phyloP scores from a whole-genome alignment of 148 eudicot genomes.

The Nyssa sinensis region DNA sequence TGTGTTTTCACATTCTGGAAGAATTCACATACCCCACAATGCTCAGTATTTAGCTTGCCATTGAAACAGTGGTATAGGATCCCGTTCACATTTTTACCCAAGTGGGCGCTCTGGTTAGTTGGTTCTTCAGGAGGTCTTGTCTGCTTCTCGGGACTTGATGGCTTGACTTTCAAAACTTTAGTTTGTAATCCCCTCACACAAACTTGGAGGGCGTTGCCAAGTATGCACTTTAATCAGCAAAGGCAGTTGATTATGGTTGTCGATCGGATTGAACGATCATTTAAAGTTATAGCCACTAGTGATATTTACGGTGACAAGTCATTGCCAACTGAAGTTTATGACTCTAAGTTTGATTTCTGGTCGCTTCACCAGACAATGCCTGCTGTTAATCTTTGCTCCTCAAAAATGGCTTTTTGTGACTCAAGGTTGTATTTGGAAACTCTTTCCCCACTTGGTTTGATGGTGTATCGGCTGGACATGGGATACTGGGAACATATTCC shows the following conservation, averaged over 20 bases:
- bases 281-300: constrained; percentile 85
- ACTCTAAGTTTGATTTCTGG: constrained; percentile 80
- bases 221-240: constrained; percentile 87
- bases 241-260: constrained; percentile 91
- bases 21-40: constrained; percentile 78
- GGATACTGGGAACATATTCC: constrained; percentile 98
- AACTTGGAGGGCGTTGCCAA: constrained; percentile 84
- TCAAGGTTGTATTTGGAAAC: constrained; percentile 92
- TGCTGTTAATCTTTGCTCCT: constrained; percentile 87
- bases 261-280: constrained; percentile 65
- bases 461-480: constrained; percentile 83
- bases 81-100: constrained; percentile 79
- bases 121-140: constrained; percentile 96
- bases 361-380: constrained; percentile 88
- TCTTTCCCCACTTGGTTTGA: constrained; percentile 90
- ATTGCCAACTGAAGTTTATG: constrained; percentile 91
- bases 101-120: constrained; percentile 93
- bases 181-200: constrained; percentile 92
- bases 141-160: constrained; percentile 91
- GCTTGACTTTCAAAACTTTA: constrained; percentile 59
- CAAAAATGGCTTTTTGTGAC: constrained; percentile 96
- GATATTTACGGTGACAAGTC: constrained; percentile 88
- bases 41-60: constrained; percentile 92
- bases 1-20: constrained; percentile 94
- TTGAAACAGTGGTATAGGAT: constrained; percentile 90